These are phyloP conservation scores for Phoma sp. DNA, from an alignment of 2,329 filamentous ascomycete species.

Conservation along the genomic window DNA sequence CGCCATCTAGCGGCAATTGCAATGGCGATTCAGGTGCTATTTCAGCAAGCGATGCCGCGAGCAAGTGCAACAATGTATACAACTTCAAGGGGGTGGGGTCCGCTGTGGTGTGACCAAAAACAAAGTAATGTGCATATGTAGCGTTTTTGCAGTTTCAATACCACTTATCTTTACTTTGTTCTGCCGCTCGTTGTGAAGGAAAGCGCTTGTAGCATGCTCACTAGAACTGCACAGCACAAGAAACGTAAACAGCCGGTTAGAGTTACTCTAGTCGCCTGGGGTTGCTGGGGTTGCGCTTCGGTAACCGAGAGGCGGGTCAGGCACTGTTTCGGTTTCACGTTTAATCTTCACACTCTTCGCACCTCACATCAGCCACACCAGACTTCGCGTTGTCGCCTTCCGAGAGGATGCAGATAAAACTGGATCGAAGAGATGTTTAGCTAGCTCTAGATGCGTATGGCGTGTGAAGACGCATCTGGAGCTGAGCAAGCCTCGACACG, in stretches of 20 bases:
- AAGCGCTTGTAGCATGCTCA: background rate
- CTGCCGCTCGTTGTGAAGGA: conserved; percentile 5
- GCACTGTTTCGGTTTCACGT: conserved; percentile 9
- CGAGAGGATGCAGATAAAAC: background rate
- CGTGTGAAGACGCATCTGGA: too few relatives aligned
- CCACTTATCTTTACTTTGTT: too few relatives aligned
- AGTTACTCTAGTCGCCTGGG: background rate
- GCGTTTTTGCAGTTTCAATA: background rate
- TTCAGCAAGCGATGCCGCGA: conserved; percentile 20
- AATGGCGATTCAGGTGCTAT: conserved; percentile 21
- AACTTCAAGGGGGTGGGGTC: conserved; percentile 21
- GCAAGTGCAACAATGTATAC: conserved; percentile 38
- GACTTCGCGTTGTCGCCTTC: background rate
- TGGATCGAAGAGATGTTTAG: background rate
- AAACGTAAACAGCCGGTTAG: background rate
- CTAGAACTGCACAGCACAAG: background rate
- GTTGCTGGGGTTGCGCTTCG: background rate
- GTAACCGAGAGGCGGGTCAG: conserved; percentile 3
- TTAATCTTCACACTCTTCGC: conserved; percentile 13
- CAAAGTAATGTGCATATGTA: background rate
- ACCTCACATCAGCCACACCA: conserved; percentile 12
- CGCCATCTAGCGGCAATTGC: conserved; percentile 32
- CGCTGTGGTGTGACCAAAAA: conserved; percentile 3
- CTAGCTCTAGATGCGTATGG: background rate
- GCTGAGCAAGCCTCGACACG: too few relatives aligned